Evolutionary conservation across 2,329 filamentous ascomycete species (phyloP).

Genomic region (Rhytidhysteron rufulum): DNA sequence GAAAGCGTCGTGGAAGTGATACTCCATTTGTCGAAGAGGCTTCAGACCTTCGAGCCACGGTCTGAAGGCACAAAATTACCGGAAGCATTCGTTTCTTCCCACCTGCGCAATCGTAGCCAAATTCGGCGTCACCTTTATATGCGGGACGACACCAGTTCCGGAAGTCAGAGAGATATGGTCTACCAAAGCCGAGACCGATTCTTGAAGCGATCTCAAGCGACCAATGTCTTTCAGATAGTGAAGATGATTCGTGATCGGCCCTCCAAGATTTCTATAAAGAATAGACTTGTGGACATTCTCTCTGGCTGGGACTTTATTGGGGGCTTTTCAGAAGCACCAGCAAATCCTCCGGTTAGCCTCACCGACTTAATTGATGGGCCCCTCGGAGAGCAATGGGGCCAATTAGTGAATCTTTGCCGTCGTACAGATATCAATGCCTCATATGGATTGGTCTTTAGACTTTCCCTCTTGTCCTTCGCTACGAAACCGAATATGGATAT

Average conservation of each 20-base stretch:
- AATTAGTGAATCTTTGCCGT: conserved; percentile 37
- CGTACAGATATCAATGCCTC: conserved; percentile 12
- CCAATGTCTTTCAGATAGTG: conserved; percentile 11
- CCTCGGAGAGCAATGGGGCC: conserved; percentile 38
- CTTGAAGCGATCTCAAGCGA: conserved; percentile 9
- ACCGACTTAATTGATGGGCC: conserved; percentile 24
- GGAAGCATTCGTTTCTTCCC: conserved; percentile 6
- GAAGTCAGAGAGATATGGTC: conserved; percentile 6
- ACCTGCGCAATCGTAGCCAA: conserved; percentile 13
- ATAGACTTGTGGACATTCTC: conserved; percentile 11
- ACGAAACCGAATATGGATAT: conserved; percentile 31
- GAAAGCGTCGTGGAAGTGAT: conserved; percentile 10
- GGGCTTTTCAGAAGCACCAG: conserved; percentile 8
- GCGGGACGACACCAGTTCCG: conserved; percentile 6
- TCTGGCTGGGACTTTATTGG: conserved; percentile 13
- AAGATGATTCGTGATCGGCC: conserved; percentile 8
- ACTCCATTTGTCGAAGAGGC: conserved; percentile 5
- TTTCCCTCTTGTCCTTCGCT: conserved; percentile 41
- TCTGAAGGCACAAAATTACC: conserved; percentile 5
- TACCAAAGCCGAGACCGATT: conserved; percentile 11
- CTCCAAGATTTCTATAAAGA: conserved; percentile 8
- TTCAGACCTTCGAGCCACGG: conserved; percentile 8
- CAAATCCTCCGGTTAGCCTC: conserved; percentile 7
- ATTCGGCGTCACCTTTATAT: conserved; percentile 10
- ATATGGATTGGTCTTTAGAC: conserved; percentile 40